Percentiles rank a stretch among this genome's conserved stretches.
These are phyloP conservation scores for Blastobotrys americana DNA, from an alignment of 805 yeast species.

Conservation along the genomic window DNA sequence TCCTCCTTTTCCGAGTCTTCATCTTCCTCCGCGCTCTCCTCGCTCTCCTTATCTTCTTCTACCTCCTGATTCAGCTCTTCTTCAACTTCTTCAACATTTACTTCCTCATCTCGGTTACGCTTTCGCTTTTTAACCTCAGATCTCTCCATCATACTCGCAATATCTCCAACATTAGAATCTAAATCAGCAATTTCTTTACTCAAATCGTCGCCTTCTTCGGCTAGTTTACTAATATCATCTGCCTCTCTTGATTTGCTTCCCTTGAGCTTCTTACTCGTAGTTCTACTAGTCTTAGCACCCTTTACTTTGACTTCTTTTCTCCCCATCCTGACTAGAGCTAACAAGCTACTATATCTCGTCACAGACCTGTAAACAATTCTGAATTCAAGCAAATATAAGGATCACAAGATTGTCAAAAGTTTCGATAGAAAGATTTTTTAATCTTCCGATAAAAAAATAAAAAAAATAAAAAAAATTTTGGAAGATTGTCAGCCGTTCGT, in stretches of 20 bases:
- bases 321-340: neutral
- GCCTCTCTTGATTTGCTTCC: too few relatives aligned
- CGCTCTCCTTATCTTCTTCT: conserved; percentile 21
- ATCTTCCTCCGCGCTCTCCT: conserved; percentile 18
- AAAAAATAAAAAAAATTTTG: too few relatives aligned
- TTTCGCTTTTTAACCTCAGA: conserved; percentile 24
- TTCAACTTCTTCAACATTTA: conserved; percentile 21
- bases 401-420: too few relatives aligned
- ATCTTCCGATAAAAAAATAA: too few relatives aligned
- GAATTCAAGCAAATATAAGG: too few relatives aligned
- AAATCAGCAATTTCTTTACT: conserved; percentile 1
- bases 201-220: conserved; percentile 16
- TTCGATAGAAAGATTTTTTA: too few relatives aligned
- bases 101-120: conserved; percentile 22
- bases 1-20: conserved; percentile 22
- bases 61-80: conserved; percentile 18
- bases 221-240: too few relatives aligned
- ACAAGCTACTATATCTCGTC: too few relatives aligned
- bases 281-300: too few relatives aligned
- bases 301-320: conserved; percentile 3
- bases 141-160: conserved; percentile 19
- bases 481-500: too few relatives aligned
- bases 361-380: too few relatives aligned
- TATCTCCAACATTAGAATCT: conserved; percentile 22
- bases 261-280: too few relatives aligned